Conservation (phyloP, 2,329 filamentous ascomycete genomes). For the Colletotrichum sp. region DNA sequence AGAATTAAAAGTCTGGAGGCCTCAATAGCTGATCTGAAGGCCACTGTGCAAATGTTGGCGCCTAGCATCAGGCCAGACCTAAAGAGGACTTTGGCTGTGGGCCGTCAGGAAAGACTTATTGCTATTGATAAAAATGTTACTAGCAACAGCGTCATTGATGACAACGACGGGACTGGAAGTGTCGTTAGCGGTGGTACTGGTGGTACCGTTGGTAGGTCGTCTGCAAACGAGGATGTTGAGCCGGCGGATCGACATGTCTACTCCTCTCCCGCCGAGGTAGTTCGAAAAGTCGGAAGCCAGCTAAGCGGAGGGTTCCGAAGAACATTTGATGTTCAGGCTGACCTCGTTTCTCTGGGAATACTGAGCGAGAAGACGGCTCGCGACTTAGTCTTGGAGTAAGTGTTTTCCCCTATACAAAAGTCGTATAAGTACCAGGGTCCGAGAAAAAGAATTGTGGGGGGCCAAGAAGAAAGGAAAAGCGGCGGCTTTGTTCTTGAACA, state of each 20-base stretch:
- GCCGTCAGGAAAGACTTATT: background rate
- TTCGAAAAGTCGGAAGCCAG: constrained; percentile 15
- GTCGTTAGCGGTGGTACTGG: background rate
- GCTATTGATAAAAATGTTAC: background rate
- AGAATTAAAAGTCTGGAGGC: constrained; percentile 13
- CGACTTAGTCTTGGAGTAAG: constrained; percentile 8
- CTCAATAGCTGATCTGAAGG: constrained; percentile 7
- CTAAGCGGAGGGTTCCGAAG: constrained; percentile 13
- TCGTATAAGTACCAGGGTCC: background rate
- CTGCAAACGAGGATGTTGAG: constrained; percentile 8
- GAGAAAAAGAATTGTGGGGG: background rate
- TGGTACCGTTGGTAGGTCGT: background rate
- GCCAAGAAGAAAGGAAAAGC: background rate
- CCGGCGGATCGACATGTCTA: constrained; percentile 15
- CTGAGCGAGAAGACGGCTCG: constrained; percentile 8
- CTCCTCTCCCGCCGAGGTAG: constrained; percentile 14
- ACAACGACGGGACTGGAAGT: background rate
- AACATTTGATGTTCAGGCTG: constrained; percentile 11
- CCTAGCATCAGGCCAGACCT: background rate
- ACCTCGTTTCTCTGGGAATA: constrained; percentile 9
- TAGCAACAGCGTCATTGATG: background rate
- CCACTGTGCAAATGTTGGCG: constrained; percentile 9
- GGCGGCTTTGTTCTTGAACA: background rate
- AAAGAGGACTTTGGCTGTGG: background rate
- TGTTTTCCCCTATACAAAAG: background rate